Evolutionary conservation across 495 filamentous ascomycete genomes (phyloP).

Genomic region (Penicillium roqueforti): DNA sequence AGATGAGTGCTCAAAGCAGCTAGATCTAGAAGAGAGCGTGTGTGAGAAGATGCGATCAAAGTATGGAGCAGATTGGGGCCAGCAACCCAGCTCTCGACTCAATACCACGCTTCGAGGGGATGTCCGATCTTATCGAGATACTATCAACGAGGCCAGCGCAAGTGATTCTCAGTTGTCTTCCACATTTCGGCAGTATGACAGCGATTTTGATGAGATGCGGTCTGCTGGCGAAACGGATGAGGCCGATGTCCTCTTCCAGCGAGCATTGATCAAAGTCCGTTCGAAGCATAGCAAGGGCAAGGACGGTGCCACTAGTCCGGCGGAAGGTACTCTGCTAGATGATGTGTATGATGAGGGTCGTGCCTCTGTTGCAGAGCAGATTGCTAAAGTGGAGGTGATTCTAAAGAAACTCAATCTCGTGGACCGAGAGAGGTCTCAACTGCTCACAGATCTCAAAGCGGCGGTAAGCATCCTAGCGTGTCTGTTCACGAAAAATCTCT

Average conservation of each 20-base stretch:
- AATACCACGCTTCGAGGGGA: conserved; percentile 85
- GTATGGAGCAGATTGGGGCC: conserved; percentile 93
- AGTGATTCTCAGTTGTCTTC: conserved; percentile 83
- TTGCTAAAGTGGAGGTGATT: conserved; percentile 82
- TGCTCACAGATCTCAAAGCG: conserved; percentile 94
- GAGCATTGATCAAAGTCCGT: conserved; percentile 68
- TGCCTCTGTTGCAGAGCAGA: conserved; percentile 82
- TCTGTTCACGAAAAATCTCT: neutral
- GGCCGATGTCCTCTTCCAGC: conserved; percentile 83
- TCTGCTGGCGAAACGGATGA: conserved; percentile 83
- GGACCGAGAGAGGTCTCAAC: conserved; percentile 83
- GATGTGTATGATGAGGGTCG: conserved; percentile 81
- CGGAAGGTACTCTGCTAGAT: conserved; percentile 78
- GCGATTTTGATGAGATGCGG: conserved; percentile 94
- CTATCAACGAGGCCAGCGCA: conserved; percentile 80
- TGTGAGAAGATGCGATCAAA: conserved; percentile 99
- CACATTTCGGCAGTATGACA: conserved; percentile 77
- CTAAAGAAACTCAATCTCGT: conserved; percentile 87
- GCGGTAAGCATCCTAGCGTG: conserved; percentile 57
- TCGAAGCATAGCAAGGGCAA: conserved; percentile 58
- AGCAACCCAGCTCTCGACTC: conserved; percentile 86
- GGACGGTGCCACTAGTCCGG: conserved; percentile 59
- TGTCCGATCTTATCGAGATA: conserved; percentile 78
- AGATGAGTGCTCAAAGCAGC: conserved; percentile 74
- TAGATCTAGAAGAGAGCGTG: conserved; percentile 95